A percentile compares a stretch with the other conserved stretches of the same genome.
phyloP scores from a whole-genome alignment of 2,329 filamentous ascomycete species.

The Truncatella angustata region DNA sequence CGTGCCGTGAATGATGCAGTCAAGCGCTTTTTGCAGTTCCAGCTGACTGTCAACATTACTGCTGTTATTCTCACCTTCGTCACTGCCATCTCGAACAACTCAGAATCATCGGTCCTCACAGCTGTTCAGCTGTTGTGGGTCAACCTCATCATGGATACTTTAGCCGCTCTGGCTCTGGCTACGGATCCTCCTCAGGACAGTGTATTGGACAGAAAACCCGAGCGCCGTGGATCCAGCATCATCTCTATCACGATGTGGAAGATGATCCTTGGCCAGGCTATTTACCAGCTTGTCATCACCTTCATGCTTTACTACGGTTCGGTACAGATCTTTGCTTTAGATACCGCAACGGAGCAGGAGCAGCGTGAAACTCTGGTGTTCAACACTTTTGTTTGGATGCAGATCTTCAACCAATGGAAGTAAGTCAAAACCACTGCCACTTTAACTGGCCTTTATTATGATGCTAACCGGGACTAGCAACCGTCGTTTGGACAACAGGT shows the following conservation, averaged over 20 bases:
- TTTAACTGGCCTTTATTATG: neutral
- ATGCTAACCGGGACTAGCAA: constrained; percentile 53
- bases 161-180: constrained; percentile 83
- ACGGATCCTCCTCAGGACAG: constrained; percentile 85
- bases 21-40: constrained; percentile 74
- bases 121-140: constrained; percentile 95
- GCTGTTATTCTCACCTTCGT: constrained; percentile 86
- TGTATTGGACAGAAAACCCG: constrained; percentile 73
- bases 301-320: constrained; percentile 81
- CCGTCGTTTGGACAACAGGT: constrained; percentile 87
- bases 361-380: constrained; percentile 82
- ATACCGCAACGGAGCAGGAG: constrained; percentile 29
- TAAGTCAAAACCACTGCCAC: constrained; percentile 42
- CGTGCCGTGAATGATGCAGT: constrained; percentile 75
- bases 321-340: constrained; percentile 52
- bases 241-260: constrained; percentile 98
- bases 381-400: constrained; percentile 99
- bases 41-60: constrained; percentile 87
- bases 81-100: constrained; percentile 70
- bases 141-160: constrained; percentile 96
- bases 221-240: constrained; percentile 54
- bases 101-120: constrained; percentile 74
- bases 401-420: constrained; percentile 98
- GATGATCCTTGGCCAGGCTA: constrained; percentile 92
- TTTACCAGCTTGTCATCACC: constrained; percentile 81